Percentiles rank a stretch among this genome's conserved stretches.
phyloP scores from a whole-genome alignment of 257 asterid genomes.

The Ocimum tenuiflorum region DNA sequence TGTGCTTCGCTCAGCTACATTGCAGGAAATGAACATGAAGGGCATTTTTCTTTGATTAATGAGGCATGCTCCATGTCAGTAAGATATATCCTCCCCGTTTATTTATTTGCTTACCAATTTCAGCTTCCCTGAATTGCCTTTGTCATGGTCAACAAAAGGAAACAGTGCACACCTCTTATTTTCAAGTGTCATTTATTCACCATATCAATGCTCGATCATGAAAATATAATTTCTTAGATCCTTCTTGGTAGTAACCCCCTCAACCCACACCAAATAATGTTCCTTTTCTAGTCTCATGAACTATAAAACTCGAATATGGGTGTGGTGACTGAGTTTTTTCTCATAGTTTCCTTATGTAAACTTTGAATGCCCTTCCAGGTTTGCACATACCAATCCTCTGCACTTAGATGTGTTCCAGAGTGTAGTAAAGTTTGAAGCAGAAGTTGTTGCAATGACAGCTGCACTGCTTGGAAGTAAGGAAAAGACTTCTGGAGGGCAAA shows the following conservation, averaged over 20 bases:
- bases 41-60: constrained; percentile 84
- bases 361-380: constrained; percentile 47
- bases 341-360: neutral
- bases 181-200: neutral
- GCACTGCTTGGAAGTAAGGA: constrained; percentile 88
- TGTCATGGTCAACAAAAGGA: neutral
- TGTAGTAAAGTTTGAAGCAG: constrained; percentile 85
- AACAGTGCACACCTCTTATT: neutral
- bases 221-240: no score
- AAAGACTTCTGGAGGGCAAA: constrained; percentile 67
- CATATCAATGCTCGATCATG: neutral
- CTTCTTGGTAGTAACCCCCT: no score
- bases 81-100: constrained; percentile 7
- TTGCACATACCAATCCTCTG: constrained; percentile 94
- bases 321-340: neutral
- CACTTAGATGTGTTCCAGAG: constrained; percentile 90
- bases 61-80: constrained; percentile 98
- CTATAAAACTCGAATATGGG: neutral
- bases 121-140: neutral
- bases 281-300: neutral
- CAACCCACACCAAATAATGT: neutral
- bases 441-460: constrained; percentile 94
- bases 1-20: constrained; percentile 55
- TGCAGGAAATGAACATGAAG: constrained; percentile 85
- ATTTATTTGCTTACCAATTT: neutral